A percentile compares a stretch with the other conserved stretches of the same genome.
These are phyloP conservation scores for Sphaerulina musiva DNA, from an alignment of 2,329 filamentous ascomycete genomes.

Conservation along the genomic window DNA sequence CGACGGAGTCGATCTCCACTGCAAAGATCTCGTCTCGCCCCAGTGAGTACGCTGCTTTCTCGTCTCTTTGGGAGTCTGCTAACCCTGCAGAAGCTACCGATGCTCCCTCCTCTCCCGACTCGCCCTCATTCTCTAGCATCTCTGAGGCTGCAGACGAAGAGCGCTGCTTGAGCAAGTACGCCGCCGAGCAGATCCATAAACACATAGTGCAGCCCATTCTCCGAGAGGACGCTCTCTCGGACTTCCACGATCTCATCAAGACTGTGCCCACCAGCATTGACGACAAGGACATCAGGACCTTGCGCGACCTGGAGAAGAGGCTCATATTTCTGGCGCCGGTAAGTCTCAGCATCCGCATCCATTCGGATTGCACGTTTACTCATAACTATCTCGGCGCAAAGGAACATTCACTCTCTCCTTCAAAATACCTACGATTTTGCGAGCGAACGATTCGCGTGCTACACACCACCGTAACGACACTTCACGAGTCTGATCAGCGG, in stretches of 20 bases:
- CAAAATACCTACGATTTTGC: conserved; percentile 80
- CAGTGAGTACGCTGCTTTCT: conserved; percentile 20
- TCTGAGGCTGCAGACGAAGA: conserved; percentile 40
- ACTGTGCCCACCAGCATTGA: conserved; percentile 73
- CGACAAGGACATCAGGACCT: conserved; percentile 78
- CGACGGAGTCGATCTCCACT: conserved; percentile 21
- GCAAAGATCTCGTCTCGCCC: conserved; percentile 23
- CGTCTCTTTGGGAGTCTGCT: background rate
- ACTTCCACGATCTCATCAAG: conserved; percentile 72
- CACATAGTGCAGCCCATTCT: conserved; percentile 73
- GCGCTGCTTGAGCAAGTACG: conserved; percentile 55
- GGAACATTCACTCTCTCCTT: conserved; percentile 63
- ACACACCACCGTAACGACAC: conserved; percentile 77
- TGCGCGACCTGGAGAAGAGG: conserved; percentile 91
- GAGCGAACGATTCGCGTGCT: conserved; percentile 84
- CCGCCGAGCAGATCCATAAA: conserved; percentile 71
- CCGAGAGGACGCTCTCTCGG: conserved; percentile 63
- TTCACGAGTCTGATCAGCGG: conserved; percentile 79
- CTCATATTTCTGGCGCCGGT: conserved; percentile 86
- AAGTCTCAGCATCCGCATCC: conserved; percentile 55
- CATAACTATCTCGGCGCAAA: conserved; percentile 59
- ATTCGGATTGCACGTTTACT: conserved; percentile 58
- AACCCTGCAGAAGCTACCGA: conserved; percentile 1
- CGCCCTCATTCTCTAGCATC: conserved; percentile 41
- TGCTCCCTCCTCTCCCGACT: conserved; percentile 19